Percentiles rank a stretch among this genome's conserved stretches.
Conservation (phyloP, 495 filamentous ascomycete genomes). For the Penicillium lividum region DNA sequence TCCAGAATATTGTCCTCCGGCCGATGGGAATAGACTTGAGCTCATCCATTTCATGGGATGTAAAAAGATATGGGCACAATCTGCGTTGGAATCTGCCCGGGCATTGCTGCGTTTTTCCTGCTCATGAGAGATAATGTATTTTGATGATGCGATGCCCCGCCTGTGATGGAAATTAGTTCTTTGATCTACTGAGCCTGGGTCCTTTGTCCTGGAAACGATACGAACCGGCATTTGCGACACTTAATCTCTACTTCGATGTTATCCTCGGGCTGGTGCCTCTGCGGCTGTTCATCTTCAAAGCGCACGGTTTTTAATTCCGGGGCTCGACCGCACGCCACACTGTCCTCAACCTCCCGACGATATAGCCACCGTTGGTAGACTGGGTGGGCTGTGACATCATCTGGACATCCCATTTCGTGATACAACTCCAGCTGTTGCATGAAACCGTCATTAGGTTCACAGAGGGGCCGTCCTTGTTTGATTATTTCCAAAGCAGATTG, state of each 20-base stretch:
- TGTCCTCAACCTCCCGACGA: slow-evolving; percentile 71
- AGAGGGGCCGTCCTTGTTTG: slow-evolving; percentile 64
- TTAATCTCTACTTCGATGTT: slow-evolving; percentile 58
- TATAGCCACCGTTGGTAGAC: slow-evolving; percentile 90
- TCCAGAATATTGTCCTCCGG: slow-evolving; percentile 1
- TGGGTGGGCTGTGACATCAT: slow-evolving; percentile 67
- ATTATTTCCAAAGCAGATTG: slow-evolving; percentile 74
- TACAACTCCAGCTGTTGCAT: slow-evolving; percentile 86
- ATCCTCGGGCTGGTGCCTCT: slow-evolving; percentile 58
- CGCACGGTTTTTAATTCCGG: slow-evolving; percentile 72
- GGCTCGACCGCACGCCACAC: slow-evolving; percentile 67
- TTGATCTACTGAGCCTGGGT: slow-evolving; percentile 29
- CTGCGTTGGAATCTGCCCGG: slow-evolving; percentile 22
- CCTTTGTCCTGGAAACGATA: slow-evolving; percentile 59
- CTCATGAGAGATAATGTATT: slow-evolving; percentile 60
- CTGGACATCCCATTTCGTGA: slow-evolving; percentile 77
- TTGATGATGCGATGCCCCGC: slow-evolving; percentile 61
- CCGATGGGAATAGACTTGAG: slow-evolving; percentile 57
- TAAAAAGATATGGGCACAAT: slow-evolving; percentile 83
- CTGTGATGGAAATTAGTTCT: slow-evolving; percentile 33
- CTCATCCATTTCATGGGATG: slow-evolving; percentile 95
- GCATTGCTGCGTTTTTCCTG: slow-evolving; percentile 22
- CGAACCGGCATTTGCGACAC: slow-evolving; percentile 65
- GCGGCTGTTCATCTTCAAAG: slow-evolving; percentile 81
- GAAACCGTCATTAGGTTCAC: slow-evolving; percentile 87